Evolutionary conservation across 805 yeast genomes (phyloP), one percentile per base, ranked within the genome.

Genomic region (Ogataea trehalophila): DNA sequence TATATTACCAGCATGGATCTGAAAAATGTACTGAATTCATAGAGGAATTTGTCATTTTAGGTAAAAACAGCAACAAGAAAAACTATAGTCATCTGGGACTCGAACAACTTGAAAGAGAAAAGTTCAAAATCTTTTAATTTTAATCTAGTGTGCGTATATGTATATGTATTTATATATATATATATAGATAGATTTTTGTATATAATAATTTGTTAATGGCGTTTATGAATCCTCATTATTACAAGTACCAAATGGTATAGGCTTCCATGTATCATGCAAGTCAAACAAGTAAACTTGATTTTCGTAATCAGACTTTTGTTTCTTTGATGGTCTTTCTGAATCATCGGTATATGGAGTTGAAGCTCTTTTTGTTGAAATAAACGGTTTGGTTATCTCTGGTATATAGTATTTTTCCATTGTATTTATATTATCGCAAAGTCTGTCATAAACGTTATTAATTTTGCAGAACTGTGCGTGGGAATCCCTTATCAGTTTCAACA

Each of bases 191-290:
- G n/a, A n/a, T 39, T 7, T 37, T 2, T 13, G 15, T 16, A 37
- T 31, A 37, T 33, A 4, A 34, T 13, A 33, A 20, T 36, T 41
- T 26, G 23, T 34, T n/a, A 11, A 33, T 31, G 6, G 26, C 20
- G 20, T 20, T 39, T 7, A 31, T 38, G 14, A 37, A 37, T 33
- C 31, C 17, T 39, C 13, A 26, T 20, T 35, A 35, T 49, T 37
- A 26, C 36, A 46, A 17, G 37, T 37, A 5, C 87, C 87, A 63
- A 81, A 80, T 1, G 86, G 83, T 46, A 63, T 71, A 0, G 83
- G 78, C 20, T 59, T 58, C 85, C 85, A 81, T 34, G 69, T 53
- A 0, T 61, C 46, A 41, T 65, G 64, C 15, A 48, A 48, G 39
- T 68, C 71, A 54, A 75, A 72, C 5, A 66, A 37, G 20, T 38